Evolutionary conservation across 306 rosid genomes (phyloP), one percentile per base, ranked within the genome.

Genomic region (Fagus sylvatica): DNA sequence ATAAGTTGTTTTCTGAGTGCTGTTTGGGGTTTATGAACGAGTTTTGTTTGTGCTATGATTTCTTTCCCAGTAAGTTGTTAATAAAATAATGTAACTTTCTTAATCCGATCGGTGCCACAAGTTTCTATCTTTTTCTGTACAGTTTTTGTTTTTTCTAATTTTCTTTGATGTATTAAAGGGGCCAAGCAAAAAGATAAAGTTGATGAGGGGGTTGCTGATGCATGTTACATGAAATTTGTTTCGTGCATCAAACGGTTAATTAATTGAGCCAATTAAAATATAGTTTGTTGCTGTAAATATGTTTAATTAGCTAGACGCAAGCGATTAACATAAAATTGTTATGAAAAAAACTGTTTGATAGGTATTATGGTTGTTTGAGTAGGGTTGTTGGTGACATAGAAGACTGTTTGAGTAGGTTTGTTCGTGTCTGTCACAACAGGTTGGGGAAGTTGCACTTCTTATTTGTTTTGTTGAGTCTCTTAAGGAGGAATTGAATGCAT

Each of bases 401-500:
- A 74, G 77, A 69, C 3, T 16, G 43, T 11, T 78, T 1, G 41
- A 3, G 70, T 68, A 51, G 80, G 81, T 22, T 22, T 22, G 85
- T 84, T 85, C 42, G 73, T 75, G 79, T 79, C 80, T 55, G 75
- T 46, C 42, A 40, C 49, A 73, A 70, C 62, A 78, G 71, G 40
- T 19, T 3, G 54, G 54, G 30, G 40, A 66, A 72, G 61, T 57
- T 73, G 62, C 41, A 61, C 11, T 73, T 36, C 46, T 19, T 30
- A 33, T 71, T 72, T 80, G 57, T 69, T 78, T 84, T 17, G 85
- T 77, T 83, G 87, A 82, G 81, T 46, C 57, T 74, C 79, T 78
- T 80, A 61, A 69, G 85, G 81, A 66, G 90, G 90, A 84, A 85
- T 88, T 92, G 83, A 88, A 91, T 89, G 90, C 89, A 72, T 53